These are phyloP conservation scores for Shiraia sp. DNA, from an alignment of 2,329 filamentous ascomycete species.

Conservation along the genomic window DNA sequence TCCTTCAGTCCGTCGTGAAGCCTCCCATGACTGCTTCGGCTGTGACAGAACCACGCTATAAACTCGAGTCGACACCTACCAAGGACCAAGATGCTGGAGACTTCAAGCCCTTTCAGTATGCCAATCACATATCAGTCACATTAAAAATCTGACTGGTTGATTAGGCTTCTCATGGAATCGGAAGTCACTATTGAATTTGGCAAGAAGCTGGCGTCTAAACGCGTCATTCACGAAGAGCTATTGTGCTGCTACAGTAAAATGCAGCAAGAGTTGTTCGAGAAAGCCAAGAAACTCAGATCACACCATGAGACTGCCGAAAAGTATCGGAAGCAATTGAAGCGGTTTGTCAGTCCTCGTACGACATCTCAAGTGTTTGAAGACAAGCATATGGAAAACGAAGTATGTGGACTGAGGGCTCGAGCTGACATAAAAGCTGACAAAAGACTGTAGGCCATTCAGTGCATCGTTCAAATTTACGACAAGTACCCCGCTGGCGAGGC, in stretches of 20 bases:
- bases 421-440: neutral
- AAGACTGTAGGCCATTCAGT: neutral
- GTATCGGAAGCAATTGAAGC: conserved; percentile 1
- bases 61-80: too few species aligned
- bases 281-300: conserved; percentile 2
- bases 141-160: neutral
- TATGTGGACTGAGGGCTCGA: conserved; percentile 1
- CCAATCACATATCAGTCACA: neutral
- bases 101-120: conserved; percentile 5
- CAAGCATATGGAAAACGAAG: neutral
- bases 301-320: neutral
- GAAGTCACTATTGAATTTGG: conserved; percentile 20
- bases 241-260: conserved; percentile 16
- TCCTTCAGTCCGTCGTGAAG: too few species aligned
- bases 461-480: neutral
- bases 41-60: too few species aligned
- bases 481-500: conserved; percentile 4
- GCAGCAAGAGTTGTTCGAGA: conserved; percentile 1
- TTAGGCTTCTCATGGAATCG: conserved; percentile 12
- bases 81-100: neutral
- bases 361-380: conserved; percentile 3
- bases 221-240: conserved; percentile 12
- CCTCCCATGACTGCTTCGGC: too few species aligned
- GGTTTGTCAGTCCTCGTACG: neutral
- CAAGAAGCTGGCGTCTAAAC: conserved; percentile 2